phyloP scores from a whole-genome alignment of 495 filamentous ascomycete species.

The Copromyces sp. region DNA sequence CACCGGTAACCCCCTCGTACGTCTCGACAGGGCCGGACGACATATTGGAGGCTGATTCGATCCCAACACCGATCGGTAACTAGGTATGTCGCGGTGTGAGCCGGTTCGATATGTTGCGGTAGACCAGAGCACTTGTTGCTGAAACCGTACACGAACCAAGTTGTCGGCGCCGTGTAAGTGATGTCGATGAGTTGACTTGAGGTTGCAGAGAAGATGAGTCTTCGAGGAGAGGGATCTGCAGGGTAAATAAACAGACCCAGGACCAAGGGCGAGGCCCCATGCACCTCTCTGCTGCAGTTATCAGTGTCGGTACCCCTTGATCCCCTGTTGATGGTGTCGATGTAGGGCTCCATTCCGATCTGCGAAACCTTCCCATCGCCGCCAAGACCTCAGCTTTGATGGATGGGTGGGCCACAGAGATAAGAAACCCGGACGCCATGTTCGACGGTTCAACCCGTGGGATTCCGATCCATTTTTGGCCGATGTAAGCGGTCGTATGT shows the following conservation, averaged over 20 bases:
- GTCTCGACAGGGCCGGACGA: conserved; percentile 34
- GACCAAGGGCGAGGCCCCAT: background rate
- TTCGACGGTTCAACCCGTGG: conserved; percentile 5
- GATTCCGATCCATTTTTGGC: conserved; percentile 6
- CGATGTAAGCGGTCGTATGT: background rate
- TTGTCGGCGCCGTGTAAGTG: background rate
- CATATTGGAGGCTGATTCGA: conserved; percentile 12
- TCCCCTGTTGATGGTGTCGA: background rate
- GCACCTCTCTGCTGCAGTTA: conserved; percentile 1
- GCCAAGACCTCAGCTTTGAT: conserved; percentile 9
- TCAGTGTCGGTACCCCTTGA: background rate
- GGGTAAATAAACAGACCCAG: conserved; percentile 15
- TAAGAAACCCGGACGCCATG: conserved; percentile 12
- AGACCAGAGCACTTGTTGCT: background rate
- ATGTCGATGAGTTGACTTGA: background rate
- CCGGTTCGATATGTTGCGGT: background rate
- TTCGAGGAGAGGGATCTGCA: conserved; percentile 10
- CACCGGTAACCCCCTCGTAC: conserved; percentile 50
- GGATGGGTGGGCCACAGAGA: conserved; percentile 7
- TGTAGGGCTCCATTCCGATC: conserved; percentile 11
- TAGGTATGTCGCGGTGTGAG: background rate
- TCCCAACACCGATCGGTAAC: background rate
- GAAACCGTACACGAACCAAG: conserved; percentile 6
- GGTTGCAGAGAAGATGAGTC: conserved; percentile 1
- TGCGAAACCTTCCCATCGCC: conserved; percentile 6